phyloP scores from a whole-genome alignment of 2,329 filamentous ascomycete genomes.

The Gyromitra esculenta region DNA sequence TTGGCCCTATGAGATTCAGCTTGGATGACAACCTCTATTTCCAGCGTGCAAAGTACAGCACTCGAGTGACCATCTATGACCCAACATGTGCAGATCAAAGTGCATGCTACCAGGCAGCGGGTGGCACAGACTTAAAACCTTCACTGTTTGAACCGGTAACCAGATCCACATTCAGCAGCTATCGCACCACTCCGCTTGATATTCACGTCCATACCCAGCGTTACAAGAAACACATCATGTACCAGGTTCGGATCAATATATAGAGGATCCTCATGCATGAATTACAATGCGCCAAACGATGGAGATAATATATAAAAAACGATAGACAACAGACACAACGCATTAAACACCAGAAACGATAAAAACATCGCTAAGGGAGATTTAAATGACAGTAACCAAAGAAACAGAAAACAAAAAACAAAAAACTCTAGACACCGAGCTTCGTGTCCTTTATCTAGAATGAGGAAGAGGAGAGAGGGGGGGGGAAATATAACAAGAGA shows the following conservation, averaged over 20 bases:
- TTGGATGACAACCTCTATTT: no score
- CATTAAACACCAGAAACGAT: slow-evolving; percentile 44
- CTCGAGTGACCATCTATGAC: no score
- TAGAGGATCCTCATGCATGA: slow-evolving; percentile 4
- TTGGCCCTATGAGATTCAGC: no score
- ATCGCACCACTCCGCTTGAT: no score
- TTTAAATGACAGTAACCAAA: slow-evolving; percentile 5
- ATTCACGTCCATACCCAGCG: no score
- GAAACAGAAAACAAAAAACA: slow-evolving; percentile 20
- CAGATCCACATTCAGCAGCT: no score
- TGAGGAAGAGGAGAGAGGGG: neutral
- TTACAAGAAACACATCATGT: neutral
- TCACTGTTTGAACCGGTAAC: no score
- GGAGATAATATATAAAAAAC: slow-evolving; percentile 11
- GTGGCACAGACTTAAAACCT: no score
- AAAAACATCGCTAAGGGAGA: slow-evolving; percentile 21
- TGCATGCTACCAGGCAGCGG: no score
- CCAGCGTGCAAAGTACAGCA: no score
- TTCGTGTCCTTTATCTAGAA: slow-evolving; percentile 31
- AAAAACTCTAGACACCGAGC: slow-evolving; percentile 42
- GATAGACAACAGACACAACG: slow-evolving; percentile 5
- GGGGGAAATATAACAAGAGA: neutral
- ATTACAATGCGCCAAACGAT: slow-evolving; percentile 28
- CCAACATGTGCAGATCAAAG: no score
- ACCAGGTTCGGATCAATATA: slow-evolving; percentile 3